Evolutionary conservation across 2,329 filamentous ascomycete genomes (phyloP), one percentile per base, ranked within the genome.

Genomic region (Karstenula rhodostoma): DNA sequence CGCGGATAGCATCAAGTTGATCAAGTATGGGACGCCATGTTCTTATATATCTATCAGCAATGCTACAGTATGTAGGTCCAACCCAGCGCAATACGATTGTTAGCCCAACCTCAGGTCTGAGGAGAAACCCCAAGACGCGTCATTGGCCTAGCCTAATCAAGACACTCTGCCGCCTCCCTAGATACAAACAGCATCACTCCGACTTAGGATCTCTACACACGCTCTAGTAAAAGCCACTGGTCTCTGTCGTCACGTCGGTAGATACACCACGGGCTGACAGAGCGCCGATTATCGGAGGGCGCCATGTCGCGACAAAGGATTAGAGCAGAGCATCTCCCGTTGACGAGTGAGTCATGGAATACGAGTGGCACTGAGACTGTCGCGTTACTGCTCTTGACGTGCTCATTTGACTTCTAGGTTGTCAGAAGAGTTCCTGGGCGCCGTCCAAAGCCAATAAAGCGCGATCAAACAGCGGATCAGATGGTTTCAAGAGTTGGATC

Each of bases 71-170:
- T 23, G 42, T 44, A 23, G 42, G 42, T 44, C 19, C 19, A 23
- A 23, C 19, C 42, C 42, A 44, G 19, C 10, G 19, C 19, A 44
- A 22, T 44, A 44, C 19, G 17, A 23, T 44, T 44, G 42, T 44
- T 44, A 44, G 42, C 42, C 42, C 42, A 44, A 44, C n/a, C 42
- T 44, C 19, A 23, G 42, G 42, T 44, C 19, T 44, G 42, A 23
- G 42, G 42, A 44, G 19, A 44, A 22, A 44, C 42, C 42, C 42
- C 42, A 44, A 23, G 42, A 44, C 42, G 42, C 42, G 42, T 44
- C 42, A 44, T 44, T 22, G 23, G 7, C n/a, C 19, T 44, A 44
- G 42, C 42, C 42, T 22, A 13, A 23, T 44, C n/a, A 12, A 23
- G 42, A 13, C 19, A 44, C 42, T 44, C 19, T 44, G n/a, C 42